phyloP scores from a whole-genome alignment of 108 stramenopile species.

The Seminavis robusta region DNA sequence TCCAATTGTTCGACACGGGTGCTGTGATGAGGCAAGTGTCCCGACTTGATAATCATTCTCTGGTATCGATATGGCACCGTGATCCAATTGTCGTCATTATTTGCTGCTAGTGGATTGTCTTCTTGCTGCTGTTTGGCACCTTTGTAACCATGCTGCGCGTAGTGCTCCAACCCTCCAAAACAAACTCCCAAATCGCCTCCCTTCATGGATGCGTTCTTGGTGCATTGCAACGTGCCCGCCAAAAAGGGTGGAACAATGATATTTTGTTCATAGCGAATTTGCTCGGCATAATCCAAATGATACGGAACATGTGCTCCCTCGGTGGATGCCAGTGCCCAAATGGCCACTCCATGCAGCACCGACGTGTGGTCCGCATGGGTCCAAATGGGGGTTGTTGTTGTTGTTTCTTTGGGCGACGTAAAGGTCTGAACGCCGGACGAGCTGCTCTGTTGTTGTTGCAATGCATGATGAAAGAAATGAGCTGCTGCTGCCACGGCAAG shows the following conservation, averaged over 20 bases:
- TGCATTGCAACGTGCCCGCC: conserved; percentile 82
- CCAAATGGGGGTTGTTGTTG: background rate
- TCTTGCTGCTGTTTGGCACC: conserved; percentile 22
- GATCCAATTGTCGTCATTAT: conserved; percentile 32
- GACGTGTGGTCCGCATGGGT: background rate
- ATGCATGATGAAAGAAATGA: conserved; percentile 24
- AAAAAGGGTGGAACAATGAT: conserved; percentile 72
- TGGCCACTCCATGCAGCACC: conserved; percentile 60
- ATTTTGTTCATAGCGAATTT: conserved; percentile 70
- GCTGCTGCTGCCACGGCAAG: conserved; percentile 36
- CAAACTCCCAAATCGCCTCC: conserved; percentile 76
- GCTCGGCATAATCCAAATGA: conserved; percentile 86
- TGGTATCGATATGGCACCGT: conserved; percentile 65
- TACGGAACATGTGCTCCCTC: conserved; percentile 59
- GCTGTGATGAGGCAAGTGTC: conserved; percentile 72
- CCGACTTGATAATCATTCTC: conserved; percentile 58
- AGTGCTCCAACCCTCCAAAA: conserved; percentile 64
- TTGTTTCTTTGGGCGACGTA: background rate
- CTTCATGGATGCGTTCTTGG: conserved; percentile 28
- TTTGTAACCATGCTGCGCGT: conserved; percentile 73
- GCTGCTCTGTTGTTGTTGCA: conserved; percentile 4
- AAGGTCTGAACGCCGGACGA: background rate
- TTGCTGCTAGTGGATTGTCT: background rate
- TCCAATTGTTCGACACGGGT: conserved; percentile 44
- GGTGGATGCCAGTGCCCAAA: conserved; percentile 65